Percentiles rank a stretch among this genome's conserved stretches.
Evolutionary conservation across 73 alveolate species (phyloP).

Genomic region (Blepharisma japonicum): DNA sequence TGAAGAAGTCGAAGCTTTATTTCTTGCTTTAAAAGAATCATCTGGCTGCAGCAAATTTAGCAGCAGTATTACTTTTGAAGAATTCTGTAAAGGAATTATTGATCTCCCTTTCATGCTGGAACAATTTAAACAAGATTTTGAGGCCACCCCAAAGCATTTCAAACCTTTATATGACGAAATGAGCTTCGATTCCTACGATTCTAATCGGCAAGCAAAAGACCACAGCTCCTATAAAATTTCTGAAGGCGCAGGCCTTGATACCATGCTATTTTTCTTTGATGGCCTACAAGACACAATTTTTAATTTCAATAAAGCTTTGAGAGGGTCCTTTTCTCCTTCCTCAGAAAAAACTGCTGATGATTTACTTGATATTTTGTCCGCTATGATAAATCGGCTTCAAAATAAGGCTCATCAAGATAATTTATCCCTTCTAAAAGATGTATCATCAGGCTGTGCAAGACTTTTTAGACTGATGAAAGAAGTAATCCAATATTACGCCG

Average conservation of each 20-base stretch:
- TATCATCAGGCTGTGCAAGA: no score
- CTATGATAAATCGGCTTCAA: no score
- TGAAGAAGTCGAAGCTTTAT: conserved; percentile 10
- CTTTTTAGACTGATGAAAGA: no score
- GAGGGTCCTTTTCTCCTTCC: no score
- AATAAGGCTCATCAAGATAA: no score
- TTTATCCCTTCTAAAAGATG: no score
- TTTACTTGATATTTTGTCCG: no score
- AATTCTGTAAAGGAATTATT: conserved; percentile 24
- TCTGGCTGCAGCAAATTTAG: not conserved
- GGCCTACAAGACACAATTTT: not conserved
- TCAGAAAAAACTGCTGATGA: no score
- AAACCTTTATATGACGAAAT: not conserved
- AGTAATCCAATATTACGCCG: no score
- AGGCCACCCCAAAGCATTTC: not conserved
- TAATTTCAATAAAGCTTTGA: not conserved
- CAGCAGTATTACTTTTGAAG: not conserved
- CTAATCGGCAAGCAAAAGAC: not conserved
- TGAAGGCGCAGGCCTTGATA: no score
- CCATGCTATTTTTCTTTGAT: not conserved
- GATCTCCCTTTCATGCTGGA: conserved; percentile 16
- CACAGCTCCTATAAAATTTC: no score
- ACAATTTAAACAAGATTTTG: not conserved
- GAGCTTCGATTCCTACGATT: not conserved
- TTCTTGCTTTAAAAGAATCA: conserved; percentile 14